Evolutionary conservation across 2,329 filamentous ascomycete species (phyloP), one percentile per base, ranked within the genome.

Genomic region (Cladorrhinum sp.): DNA sequence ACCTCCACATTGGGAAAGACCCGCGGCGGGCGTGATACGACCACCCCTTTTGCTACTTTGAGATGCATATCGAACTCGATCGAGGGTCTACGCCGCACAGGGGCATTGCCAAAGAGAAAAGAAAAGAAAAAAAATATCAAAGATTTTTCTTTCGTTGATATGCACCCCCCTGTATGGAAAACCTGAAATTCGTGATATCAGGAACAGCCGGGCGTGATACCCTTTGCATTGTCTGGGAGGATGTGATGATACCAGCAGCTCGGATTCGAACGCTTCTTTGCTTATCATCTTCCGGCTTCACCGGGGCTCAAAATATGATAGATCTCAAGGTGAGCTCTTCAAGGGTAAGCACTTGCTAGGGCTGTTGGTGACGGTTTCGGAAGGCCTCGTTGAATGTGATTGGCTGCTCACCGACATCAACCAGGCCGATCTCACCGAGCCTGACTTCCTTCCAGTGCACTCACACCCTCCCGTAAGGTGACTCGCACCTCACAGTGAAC

Each of bases 221-320:
- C 41, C n/a, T 45, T 45, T 45, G n/a, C 41, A 45, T 20, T 45
- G 41, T 45, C n/a, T 45, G n/a, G 41, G 41, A 45, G n/a, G 8
- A 9, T 18, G 41, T 18, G 41, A 45, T 45, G 41, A 20, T 45
- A 3, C 41, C 41, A 45, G 41, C 41, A 20, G 41, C 16, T 45
- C 41, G 41, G 41, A 45, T 22, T 45, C 32, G 32, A 41, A 24
- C 52, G 29, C 51, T 22, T 41, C 32, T 23, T 38, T 41, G 52
- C 32, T 45, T 22, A 55, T 41, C 36, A 18, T 29, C 24, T 27
- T 32, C 25, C 25, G 24, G 32, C 16, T 29, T 29, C 51, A 32
- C 51, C 51, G 29, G 51, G 22, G 2, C 20, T n/a, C 10, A 23
- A 54, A 55, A 55, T 41, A 55, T 55, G 52, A 55, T 45, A 24